Conservation (phyloP, 106 monocot species). For the Hemerocallis citrina region DNA sequence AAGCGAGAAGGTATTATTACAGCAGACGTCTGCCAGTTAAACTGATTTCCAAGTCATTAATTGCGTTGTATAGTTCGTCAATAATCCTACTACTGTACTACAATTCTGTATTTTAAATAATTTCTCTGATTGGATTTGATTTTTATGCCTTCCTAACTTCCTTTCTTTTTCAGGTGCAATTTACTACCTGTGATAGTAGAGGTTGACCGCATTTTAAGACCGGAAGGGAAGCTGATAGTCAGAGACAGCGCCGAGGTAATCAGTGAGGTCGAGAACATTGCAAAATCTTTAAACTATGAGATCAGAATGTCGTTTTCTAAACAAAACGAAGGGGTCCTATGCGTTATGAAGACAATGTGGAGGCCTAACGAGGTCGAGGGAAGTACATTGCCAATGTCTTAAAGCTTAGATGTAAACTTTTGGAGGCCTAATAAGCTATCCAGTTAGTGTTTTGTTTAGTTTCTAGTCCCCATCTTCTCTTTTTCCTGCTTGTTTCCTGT, state of each 20-base stretch:
- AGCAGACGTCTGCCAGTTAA: too few relatives aligned
- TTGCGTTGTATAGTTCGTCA: too few relatives aligned
- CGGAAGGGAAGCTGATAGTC: constrained; percentile 47
- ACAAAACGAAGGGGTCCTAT: constrained; percentile 39
- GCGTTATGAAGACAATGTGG: constrained; percentile 49
- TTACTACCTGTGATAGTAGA: constrained; percentile 39
- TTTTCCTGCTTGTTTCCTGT: neutral
- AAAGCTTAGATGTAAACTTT: neutral
- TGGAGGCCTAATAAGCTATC: neutral
- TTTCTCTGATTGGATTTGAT: too few relatives aligned
- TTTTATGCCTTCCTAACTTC: too few relatives aligned
- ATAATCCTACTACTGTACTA: too few relatives aligned
- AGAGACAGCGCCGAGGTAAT: constrained; percentile 36
- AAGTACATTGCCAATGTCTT: constrained; percentile 2
- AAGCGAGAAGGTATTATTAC: too few relatives aligned
- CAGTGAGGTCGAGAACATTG: constrained; percentile 33
- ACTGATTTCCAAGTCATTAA: too few relatives aligned
- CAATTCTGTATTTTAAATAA: too few relatives aligned
- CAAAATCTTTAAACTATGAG: constrained; percentile 42
- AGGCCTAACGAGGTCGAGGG: constrained; percentile 25
- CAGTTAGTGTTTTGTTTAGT: neutral
- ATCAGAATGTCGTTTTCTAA: constrained; percentile 32
- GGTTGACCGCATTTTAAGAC: constrained; percentile 57
- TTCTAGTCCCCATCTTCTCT: neutral
- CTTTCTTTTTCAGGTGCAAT: constrained; percentile 33